Conservation (phyloP, 345 rosid genomes). For the Gossypium stocksii region DNA sequence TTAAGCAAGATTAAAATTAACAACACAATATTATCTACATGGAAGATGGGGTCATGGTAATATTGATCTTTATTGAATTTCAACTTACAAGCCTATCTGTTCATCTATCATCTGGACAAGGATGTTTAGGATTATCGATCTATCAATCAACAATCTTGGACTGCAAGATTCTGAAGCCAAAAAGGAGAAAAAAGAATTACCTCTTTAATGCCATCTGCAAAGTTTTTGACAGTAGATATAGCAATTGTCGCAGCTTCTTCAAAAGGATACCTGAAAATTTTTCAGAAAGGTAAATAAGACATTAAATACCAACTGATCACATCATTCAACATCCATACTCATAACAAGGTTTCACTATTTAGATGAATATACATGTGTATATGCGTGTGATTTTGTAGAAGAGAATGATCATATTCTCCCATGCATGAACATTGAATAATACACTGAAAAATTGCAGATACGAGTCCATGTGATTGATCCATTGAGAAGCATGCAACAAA, state of each 20-base stretch:
- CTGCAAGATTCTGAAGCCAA: neutral
- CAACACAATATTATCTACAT: neutral
- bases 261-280: slow-evolving; percentile 53
- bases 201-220: slow-evolving; percentile 67
- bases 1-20: too few species aligned
- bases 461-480: neutral
- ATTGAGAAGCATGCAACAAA: neutral
- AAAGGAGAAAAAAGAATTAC: slow-evolving; percentile 23
- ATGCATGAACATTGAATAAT: neutral
- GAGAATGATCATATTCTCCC: neutral
- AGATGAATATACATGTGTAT: neutral
- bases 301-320: neutral
- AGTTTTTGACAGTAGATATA: slow-evolving; percentile 66
- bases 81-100: neutral
- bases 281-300: neutral
- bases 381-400: neutral
- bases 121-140: neutral
- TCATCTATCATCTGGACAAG: neutral
- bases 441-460: neutral
- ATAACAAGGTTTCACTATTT: neutral
- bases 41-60: neutral
- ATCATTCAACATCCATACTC: neutral
- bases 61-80: too few species aligned
- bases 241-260: slow-evolving; percentile 76
- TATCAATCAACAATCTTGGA: neutral